Percentiles rank a stretch among this genome's conserved stretches.
Evolutionary conservation across 805 yeast genomes (phyloP).

Genomic region (Starmerella davenportii): DNA sequence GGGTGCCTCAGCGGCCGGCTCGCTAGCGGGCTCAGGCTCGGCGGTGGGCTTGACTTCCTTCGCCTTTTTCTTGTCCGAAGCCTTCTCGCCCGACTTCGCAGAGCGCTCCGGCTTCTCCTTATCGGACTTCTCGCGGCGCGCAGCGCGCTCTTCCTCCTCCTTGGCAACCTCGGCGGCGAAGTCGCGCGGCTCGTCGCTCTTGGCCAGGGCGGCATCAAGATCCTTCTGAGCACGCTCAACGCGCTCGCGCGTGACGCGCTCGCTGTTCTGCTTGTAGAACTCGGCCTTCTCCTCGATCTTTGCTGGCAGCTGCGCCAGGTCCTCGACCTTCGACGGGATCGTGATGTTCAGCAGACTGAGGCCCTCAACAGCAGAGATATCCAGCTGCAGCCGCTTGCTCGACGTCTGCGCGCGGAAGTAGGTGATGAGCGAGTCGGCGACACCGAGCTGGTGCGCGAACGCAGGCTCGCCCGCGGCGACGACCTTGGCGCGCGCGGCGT

Average conservation of each 20-base stretch:
- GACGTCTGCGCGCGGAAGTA: constrained; percentile 48
- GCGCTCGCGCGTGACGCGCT: constrained; percentile 59
- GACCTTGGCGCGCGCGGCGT: constrained; percentile 50
- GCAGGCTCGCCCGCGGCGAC: constrained; percentile 66
- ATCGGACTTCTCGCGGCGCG: constrained; percentile 21
- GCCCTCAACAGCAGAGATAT: constrained; percentile 60
- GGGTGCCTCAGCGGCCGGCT: constrained; percentile 2
- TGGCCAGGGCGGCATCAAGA: constrained; percentile 42
- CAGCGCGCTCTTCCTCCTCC: no score
- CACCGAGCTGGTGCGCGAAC: constrained; percentile 55
- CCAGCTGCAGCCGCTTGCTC: constrained; percentile 41
- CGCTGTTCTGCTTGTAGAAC: constrained; percentile 54
- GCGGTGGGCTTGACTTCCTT: background rate
- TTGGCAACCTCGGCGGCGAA: background rate
- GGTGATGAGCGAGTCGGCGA: constrained; percentile 52
- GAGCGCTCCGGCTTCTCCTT: constrained; percentile 12
- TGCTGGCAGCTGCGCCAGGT: constrained; percentile 44
- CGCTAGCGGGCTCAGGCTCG: constrained; percentile 5
- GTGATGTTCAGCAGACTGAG: constrained; percentile 59
- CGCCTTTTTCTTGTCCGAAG: background rate
- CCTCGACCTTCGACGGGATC: constrained; percentile 61
- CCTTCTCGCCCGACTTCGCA: constrained; percentile 5
- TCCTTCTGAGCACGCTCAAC: constrained; percentile 61
- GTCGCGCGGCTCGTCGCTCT: constrained; percentile 2
- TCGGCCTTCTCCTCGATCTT: constrained; percentile 55